These are phyloP conservation scores for Lojkania enalia DNA, from an alignment of 2,329 filamentous ascomycete genomes.

Conservation along the genomic window DNA sequence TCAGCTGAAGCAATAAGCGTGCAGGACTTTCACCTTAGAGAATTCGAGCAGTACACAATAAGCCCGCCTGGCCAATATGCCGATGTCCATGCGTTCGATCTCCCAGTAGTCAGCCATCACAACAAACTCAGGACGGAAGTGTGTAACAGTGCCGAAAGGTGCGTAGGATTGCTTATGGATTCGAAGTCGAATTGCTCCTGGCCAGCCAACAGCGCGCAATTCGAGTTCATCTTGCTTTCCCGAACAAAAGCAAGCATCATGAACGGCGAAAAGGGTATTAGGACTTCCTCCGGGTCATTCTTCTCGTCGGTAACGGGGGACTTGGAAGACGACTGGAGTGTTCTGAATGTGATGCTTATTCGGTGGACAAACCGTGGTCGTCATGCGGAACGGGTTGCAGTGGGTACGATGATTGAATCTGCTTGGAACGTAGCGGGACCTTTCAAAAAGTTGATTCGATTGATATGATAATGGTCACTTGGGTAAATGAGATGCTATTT, in stretches of 20 bases:
- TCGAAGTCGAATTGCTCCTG: neutral
- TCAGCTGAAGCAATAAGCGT: neutral
- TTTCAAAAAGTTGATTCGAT: conserved; percentile 2
- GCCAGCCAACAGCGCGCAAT: neutral
- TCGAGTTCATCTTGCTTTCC: conserved; percentile 3
- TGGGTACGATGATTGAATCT: neutral
- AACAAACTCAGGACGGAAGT: neutral
- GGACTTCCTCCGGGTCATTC: neutral
- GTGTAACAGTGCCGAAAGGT: neutral
- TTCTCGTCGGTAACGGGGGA: neutral
- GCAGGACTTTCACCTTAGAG: neutral
- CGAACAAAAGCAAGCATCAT: neutral
- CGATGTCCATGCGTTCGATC: too few relatives aligned
- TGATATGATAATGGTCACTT: too few relatives aligned
- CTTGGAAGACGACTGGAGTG: neutral
- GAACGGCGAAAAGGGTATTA: too few relatives aligned
- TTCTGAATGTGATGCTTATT: conserved; percentile 2
- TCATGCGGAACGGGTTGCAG: neutral
- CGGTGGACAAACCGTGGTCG: neutral
- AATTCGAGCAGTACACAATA: neutral
- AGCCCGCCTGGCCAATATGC: neutral
- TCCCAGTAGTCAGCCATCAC: too few relatives aligned
- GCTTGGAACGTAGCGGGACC: neutral
- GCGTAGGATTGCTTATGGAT: neutral
- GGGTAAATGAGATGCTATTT: too few relatives aligned